Evolutionary conservation across 164 flowering plant species (phyloP).

Genomic region (Brasenia schreberi): DNA sequence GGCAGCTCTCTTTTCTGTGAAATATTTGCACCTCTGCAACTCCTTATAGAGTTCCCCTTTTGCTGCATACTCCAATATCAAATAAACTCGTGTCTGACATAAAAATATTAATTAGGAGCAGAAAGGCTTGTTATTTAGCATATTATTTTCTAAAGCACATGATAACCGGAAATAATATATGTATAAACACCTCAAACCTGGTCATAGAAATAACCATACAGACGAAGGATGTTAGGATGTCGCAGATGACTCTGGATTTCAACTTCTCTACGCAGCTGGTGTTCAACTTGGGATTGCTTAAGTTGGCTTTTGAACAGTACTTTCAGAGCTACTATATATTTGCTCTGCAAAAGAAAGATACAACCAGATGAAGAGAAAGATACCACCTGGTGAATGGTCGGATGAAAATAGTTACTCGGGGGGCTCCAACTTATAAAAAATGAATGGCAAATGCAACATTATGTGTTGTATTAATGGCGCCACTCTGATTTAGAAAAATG

Average conservation of each 20-base stretch:
- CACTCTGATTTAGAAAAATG: too few species aligned
- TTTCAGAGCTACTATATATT: constrained; percentile 85
- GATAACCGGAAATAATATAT: neutral
- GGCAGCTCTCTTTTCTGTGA: constrained; percentile 91
- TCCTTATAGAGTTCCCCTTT: constrained; percentile 95
- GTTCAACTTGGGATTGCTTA: constrained; percentile 93
- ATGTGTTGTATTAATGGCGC: too few species aligned
- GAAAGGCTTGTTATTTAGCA: neutral
- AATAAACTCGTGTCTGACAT: constrained; percentile 81
- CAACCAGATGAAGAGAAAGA: neutral
- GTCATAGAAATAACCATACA: constrained; percentile 92
- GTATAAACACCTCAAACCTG: constrained; percentile 32
- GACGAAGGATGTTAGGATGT: constrained; percentile 76
- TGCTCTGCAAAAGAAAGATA: constrained; percentile 44
- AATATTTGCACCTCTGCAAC: constrained; percentile 83
- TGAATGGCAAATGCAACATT: too few species aligned
- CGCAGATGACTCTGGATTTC: constrained; percentile 94
- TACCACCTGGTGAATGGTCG: too few species aligned
- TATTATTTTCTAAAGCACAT: neutral
- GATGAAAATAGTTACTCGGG: too few species aligned
- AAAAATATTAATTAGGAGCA: neutral
- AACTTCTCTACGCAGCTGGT: constrained; percentile 91
- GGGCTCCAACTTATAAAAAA: too few species aligned
- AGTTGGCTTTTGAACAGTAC: constrained; percentile 93
- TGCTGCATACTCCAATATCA: constrained; percentile 91